Evolutionary conservation across 1,139 yeast genomes (phyloP), one percentile per base, ranked within the genome.

Genomic region (Geotrichum phurueaensis): DNA sequence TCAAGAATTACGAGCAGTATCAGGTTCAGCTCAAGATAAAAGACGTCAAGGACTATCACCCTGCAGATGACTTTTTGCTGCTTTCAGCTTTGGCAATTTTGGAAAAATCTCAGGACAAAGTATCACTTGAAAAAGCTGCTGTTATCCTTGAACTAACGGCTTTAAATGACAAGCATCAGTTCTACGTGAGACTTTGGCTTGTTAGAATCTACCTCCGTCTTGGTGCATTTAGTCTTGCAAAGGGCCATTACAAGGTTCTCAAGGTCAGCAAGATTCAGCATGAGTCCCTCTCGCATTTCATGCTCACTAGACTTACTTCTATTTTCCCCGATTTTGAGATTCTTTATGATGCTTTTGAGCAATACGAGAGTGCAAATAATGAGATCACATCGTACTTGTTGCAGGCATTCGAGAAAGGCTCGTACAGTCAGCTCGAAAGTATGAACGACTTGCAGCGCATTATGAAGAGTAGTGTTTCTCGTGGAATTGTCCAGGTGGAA

Each of bases 211-310:
- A 89, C 70, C 77, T 82, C 18, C 74, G 80, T 48, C 70, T 90
- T 12, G 90, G 91, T 54, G 77, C 84, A 12, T 78, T 78, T 47
- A 72, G 80, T 2, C 71, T 76, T 54, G 85, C 94, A 2, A 67
- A 75, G 18, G 75, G 75, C 12, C 82, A 84, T 59, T 85, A 80
- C 69, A 76, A 81, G 7, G 68, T 77, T 0, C 75, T 94, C 58
- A 82, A 84, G 54, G 82, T 91, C 64, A 89, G 87, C 68, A 86
- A 86, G 76, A 75, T 91, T 13, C 99, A 94, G 72, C 79, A 82
- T 64, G 98, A 94, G 69, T 84, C 94, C 0, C 73, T 91, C 59
- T 81, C 85, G 18, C 85, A 87, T 65, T 78, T 80, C 63, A 70
- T 88, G 15, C 70, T 78, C 7, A 78, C 84, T 0, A 77, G 89